Evolutionary conservation across 768 basidiomycete species (phyloP), one percentile per base, ranked within the genome.

Genomic region (Amanita inopinata): DNA sequence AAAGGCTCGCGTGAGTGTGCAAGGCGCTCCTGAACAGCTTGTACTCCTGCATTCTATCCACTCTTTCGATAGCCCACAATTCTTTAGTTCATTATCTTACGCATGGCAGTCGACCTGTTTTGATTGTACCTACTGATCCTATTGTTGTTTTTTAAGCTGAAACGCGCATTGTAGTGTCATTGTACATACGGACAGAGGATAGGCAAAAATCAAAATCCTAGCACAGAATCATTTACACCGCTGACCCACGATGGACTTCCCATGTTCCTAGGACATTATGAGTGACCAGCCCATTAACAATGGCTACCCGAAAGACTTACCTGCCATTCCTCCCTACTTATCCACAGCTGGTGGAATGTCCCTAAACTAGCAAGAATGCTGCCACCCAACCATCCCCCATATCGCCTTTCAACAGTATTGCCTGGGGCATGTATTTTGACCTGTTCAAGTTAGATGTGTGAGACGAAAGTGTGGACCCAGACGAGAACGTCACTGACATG

Each of bases 301-400:
- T n/a, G n/a, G n/a, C 7, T 9, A 20, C n/a, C 14, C 25, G 24
- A 30, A 33, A 12, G 4, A 58, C 78, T 32, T 46, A 87, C 89
- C 75, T 87, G 78, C 83, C 88, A 93, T 54, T 94, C 91, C 59
- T 92, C 90, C 54, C 70, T 78, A 61, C 88, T 90, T 55, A 94
- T 91, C 91, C 91, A 93, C 38, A 93, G 67, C 52, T 94, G 94
- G 58, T 99, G 96, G 73, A 98, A 99, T 11, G 93, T 97, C 17
- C 96, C 96, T 55, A 98, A 63, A 55, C 87, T 91, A 1, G 86
- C 93, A 35, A 98, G 69, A 53, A 98, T 94, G 50, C 87, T 91
- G 20, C 94, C 96, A 8, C 96, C 96, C 5, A 99, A 65, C 96
- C 96, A 99, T 14, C 85, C 81, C 10, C 91, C 85, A 58, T 90